Evolutionary conservation across 768 basidiomycete species (phyloP), one percentile per base, ranked within the genome.

Genomic region (Glaciozyma martinii): DNA sequence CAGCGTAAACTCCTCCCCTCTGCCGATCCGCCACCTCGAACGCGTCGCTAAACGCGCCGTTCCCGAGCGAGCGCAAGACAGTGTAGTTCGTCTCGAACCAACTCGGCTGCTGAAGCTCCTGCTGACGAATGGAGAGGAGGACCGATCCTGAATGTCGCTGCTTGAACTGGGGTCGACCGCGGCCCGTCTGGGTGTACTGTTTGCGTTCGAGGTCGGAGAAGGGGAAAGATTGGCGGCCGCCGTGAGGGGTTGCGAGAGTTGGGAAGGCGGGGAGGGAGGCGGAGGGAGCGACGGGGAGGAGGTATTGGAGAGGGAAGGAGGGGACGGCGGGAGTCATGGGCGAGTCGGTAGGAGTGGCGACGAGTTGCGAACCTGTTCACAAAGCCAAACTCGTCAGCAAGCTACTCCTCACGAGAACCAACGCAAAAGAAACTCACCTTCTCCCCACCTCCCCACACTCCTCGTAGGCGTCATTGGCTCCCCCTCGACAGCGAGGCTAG

Each of bases 1-100:
- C 84, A 15, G 94, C 94, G 76, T 82, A 93, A 42, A 89, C 77
- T 0, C 76, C 77, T 9, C 30, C 69, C 25, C 66, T 25, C 33
- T 55, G 53, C 32, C 73, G 71, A 29, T 78, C 76, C 40, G 69
- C 59, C 47, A 81, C 80, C 78, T 90, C 89, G 78, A 90, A 87
- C 25, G 91, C 94, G 73, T 87, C 87, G 30, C 92, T 92, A 77
- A 97, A 98, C 74, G 90, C 90, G 19, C 94, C 94, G 59, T 85
- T 86, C 8, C 94, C 94, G 16, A 97, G 80, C 72, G 86, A 83
- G 62, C 88, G 87, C 49, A 90, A 78, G 71, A 89, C 84, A 13
- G 84, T 79, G 74, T 92, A 97, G 52, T 89, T 85, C 66, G 82
- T 84, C 74, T 89, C 87, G 66, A 94, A 91, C 57, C 82, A 62